Evolutionary conservation across 345 rosid species (phyloP).

Genomic region (Adansonia digitata): DNA sequence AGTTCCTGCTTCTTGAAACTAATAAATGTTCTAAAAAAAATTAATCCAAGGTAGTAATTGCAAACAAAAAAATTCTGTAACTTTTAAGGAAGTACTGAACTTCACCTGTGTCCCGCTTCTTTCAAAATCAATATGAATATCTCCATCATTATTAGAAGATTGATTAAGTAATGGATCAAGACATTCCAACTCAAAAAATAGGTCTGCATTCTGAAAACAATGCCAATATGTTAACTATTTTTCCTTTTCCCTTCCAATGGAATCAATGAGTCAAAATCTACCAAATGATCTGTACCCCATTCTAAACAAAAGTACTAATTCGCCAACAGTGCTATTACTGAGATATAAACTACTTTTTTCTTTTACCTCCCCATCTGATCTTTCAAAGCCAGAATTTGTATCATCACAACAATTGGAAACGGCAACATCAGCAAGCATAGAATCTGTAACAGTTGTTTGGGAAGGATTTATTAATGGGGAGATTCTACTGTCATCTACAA

Average conservation of each 20-base stretch:
- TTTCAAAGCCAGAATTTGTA: conserved; percentile 15
- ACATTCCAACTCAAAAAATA: conserved; percentile 22
- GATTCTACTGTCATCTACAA: neutral
- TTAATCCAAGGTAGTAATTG: conserved; percentile 6
- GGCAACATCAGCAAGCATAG: neutral
- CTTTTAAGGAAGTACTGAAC: neutral
- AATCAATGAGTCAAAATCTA: neutral
- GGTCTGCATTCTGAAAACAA: conserved; percentile 29
- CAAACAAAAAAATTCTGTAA: conserved; percentile 18
- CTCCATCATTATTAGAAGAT: conserved; percentile 17
- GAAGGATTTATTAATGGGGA: neutral
- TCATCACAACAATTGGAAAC: conserved; percentile 3
- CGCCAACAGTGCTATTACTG: neutral
- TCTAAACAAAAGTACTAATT: neutral
- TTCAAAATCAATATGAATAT: conserved; percentile 18
- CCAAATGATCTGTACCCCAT: neutral
- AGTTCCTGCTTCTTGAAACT: conserved; percentile 34
- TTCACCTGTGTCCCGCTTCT: conserved; percentile 27
- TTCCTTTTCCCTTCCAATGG: neutral
- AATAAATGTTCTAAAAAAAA: conserved; percentile 13
- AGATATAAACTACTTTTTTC: too few species aligned
- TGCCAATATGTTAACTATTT: neutral
- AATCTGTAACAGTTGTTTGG: neutral
- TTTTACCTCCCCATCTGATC: conserved; percentile 17
- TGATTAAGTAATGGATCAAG: conserved; percentile 20